Evolutionary conservation across 2,329 filamentous ascomycete genomes (phyloP).

Genomic region (Cercospora sp.): DNA sequence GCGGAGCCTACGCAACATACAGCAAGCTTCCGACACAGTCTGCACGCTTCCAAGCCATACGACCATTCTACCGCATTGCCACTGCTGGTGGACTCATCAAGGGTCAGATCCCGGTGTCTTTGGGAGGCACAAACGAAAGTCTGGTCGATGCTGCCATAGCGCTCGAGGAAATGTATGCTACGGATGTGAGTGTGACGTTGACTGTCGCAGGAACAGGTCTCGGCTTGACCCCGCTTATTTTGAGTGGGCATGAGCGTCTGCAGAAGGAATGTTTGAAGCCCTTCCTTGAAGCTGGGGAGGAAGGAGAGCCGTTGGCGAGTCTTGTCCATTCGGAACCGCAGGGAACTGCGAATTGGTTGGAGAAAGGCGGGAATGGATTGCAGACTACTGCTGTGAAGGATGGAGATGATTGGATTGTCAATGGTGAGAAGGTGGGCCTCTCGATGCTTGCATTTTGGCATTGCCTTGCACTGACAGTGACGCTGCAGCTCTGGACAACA

Average conservation of each 20-base stretch:
- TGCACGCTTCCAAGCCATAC: slow-evolving; percentile 51
- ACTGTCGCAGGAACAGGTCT: slow-evolving; percentile 56
- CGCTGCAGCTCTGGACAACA: slow-evolving; percentile 54
- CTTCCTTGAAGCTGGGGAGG: slow-evolving; percentile 44
- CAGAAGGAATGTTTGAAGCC: slow-evolving; percentile 49
- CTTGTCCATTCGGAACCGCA: slow-evolving; percentile 56
- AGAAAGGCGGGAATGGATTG: slow-evolving; percentile 52
- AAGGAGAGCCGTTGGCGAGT: slow-evolving; percentile 52
- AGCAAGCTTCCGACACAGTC: slow-evolving; percentile 29
- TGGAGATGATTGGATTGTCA: slow-evolving; percentile 55
- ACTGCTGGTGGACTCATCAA: slow-evolving; percentile 50
- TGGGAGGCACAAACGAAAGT: slow-evolving; percentile 50
- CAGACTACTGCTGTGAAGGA: slow-evolving; percentile 52
- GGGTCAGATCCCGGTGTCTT: slow-evolving; percentile 47
- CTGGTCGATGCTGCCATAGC: slow-evolving; percentile 53
- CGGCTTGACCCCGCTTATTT: slow-evolving; percentile 53
- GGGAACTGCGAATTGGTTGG: slow-evolving; percentile 55
- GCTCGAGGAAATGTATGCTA: slow-evolving; percentile 56
- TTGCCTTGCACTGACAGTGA: background rate
- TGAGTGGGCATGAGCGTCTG: slow-evolving; percentile 46
- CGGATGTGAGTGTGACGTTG: slow-evolving; percentile 52
- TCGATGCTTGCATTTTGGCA: background rate
- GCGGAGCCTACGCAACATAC: slow-evolving; percentile 34
- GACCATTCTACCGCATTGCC: slow-evolving; percentile 50
- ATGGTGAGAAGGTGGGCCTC: slow-evolving; percentile 53